These are phyloP conservation scores for Dictyostelium purpureum DNA, from an alignment of 78 protist genomes.

Conservation along the genomic window DNA sequence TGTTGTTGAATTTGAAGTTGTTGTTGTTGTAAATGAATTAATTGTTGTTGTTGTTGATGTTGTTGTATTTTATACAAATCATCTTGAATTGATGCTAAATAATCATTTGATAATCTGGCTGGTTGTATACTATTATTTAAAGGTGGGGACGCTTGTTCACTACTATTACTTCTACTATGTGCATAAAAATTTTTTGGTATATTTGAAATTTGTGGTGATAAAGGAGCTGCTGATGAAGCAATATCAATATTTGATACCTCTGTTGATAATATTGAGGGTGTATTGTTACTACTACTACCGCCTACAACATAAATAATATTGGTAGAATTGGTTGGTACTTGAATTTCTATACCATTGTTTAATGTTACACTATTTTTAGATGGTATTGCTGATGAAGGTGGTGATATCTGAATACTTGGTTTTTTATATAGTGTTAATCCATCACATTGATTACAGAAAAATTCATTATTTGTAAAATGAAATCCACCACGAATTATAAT, in stretches of 20 bases:
- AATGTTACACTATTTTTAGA: not conserved
- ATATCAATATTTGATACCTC: not conserved
- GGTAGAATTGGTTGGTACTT: not conserved
- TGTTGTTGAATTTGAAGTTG: slow-evolving; percentile 31
- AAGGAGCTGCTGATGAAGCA: not conserved
- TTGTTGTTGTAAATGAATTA: slow-evolving; percentile 21
- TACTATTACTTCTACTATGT: too few species aligned
- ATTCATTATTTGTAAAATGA: slow-evolving; percentile 4
- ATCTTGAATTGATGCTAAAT: not conserved
- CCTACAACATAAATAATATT: slow-evolving; percentile 11
- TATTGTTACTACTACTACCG: not conserved
- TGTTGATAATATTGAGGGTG: not conserved
- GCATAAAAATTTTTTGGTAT: not conserved
- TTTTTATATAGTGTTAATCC: not conserved
- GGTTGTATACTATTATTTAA: too few species aligned
- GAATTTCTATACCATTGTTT: not conserved
- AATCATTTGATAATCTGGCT: not conserved
- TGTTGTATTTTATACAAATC: not conserved
- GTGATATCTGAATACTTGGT: not conserved
- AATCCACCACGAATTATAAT: slow-evolving; percentile 34
- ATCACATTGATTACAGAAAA: slow-evolving; percentile 38
- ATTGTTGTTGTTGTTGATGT: slow-evolving; percentile 1
- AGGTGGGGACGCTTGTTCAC: too few species aligned
- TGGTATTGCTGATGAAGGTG: not conserved
- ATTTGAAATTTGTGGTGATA: too few species aligned